Evolutionary conservation across 1,139 yeast genomes (phyloP).

Genomic region (Yamadazyma mexicana): DNA sequence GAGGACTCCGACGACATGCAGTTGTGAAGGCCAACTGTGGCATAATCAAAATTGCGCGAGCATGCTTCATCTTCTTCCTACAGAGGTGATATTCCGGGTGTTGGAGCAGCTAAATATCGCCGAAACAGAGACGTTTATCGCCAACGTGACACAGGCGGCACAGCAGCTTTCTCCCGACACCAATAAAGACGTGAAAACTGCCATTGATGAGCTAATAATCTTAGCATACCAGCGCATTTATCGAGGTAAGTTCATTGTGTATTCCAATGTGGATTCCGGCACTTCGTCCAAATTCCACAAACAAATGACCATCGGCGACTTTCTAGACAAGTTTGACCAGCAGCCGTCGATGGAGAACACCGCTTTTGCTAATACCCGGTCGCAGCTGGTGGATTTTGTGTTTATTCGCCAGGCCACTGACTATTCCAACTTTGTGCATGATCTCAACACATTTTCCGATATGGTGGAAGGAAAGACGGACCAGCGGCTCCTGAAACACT

Average conservation of each 20-base stretch:
- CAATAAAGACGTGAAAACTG: conserved; percentile 5
- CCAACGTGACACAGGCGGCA: conserved; percentile 6
- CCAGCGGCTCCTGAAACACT: conserved; percentile 16
- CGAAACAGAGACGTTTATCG: conserved; percentile 22
- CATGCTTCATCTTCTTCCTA: conserved; percentile 18
- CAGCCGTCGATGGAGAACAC: conserved; percentile 9
- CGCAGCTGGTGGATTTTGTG: conserved; percentile 26
- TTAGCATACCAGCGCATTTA: conserved; percentile 24
- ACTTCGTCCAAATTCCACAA: conserved; percentile 14
- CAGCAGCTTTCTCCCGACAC: neutral
- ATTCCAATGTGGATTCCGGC: conserved; percentile 11
- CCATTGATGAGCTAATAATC: conserved; percentile 17
- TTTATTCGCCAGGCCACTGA: conserved; percentile 31
- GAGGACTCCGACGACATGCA: too few species aligned
- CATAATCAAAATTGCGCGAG: conserved; percentile 2
- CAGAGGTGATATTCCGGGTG: conserved; percentile 26
- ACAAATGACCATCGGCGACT: conserved; percentile 17
- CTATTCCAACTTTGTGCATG: conserved; percentile 25
- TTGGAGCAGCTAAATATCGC: conserved; percentile 21
- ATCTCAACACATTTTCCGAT: conserved; percentile 24
- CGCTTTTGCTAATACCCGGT: conserved; percentile 23
- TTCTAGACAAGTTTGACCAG: conserved; percentile 17
- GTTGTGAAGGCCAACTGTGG: too few species aligned
- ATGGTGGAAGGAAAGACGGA: conserved; percentile 17
- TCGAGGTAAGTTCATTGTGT: conserved; percentile 21